Base-by-base conservation (phyloP, 495 filamentous ascomycete genomes). In the Annulohypoxylon stygium region DNA sequence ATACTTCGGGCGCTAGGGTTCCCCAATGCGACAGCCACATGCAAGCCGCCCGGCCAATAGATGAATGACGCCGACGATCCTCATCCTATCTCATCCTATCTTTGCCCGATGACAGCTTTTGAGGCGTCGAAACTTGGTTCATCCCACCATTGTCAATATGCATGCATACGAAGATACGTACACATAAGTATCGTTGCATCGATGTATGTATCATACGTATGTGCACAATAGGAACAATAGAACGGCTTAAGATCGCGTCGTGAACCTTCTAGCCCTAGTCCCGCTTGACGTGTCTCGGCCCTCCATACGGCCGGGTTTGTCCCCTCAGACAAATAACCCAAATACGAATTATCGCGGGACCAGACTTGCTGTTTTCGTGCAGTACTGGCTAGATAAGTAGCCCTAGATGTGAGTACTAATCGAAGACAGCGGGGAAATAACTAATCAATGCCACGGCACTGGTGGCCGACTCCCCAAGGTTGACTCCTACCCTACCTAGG, bases 11-110 rank as follows among this genome's bases (percentile, higher is more conserved):
- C 20, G 25, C 61, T 43, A 59, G 37, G n/a, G 12, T n/a, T 16
- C 58, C 37, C 39, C 12, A 43, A 47, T 65, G 18, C 20, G 11
- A 58, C 47, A 65, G 60, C 73, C 65, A 69, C 55, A 59, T 57
- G 64, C 45, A 65, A 47, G 34, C 4, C 36, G 11, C 20, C 36
- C 18, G 36, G 48, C 63, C 69, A 75, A 73, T 66, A 20, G 36
- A 8, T 12, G n/a, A 53, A 36, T 43, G 57, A 43, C 69, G 39
- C 63, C 61, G 73, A 65, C 73, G 69, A 65, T 67, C 69, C 11
- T 63, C 55, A 67, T 67, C 43, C 53, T 47, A 12, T 34, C 11
- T 4, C 55, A 67, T 67, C 43, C 53, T 54, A 12, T 34, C 11
- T 9, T 61, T 36, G 48, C 10, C 18, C 20, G 43, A 12, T 2